Evolutionary conservation across 768 basidiomycete species (phyloP).

Genomic region (Suillus weaverae): DNA sequence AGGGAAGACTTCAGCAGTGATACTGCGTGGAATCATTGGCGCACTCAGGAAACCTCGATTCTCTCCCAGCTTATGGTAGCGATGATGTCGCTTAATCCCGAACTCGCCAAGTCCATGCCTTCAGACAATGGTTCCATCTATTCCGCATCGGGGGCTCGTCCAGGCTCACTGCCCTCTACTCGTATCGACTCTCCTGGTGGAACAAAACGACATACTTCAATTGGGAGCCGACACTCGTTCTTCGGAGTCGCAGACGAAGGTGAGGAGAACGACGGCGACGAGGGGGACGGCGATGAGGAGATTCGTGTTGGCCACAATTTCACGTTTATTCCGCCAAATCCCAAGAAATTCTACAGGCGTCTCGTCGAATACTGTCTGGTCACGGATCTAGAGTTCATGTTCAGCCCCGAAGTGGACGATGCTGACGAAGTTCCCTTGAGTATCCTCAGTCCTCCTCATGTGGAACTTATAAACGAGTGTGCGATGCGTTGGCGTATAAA

Average conservation of each 20-base stretch:
- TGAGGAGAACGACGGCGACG: constrained; percentile 33
- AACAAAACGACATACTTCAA: constrained; percentile 53
- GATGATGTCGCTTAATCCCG: constrained; percentile 85
- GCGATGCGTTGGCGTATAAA: constrained; percentile 88
- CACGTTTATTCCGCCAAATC: constrained; percentile 89
- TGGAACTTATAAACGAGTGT: constrained; percentile 85
- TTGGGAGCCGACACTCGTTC: constrained; percentile 69
- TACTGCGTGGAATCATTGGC: constrained; percentile 83
- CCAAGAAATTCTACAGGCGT: constrained; percentile 81
- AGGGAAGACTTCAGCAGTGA: constrained; percentile 85
- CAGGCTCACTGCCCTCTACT: constrained; percentile 52
- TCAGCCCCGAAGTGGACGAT: constrained; percentile 87
- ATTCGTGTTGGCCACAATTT: constrained; percentile 74
- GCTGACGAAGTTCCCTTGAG: constrained; percentile 94
- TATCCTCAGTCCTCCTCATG: constrained; percentile 77
- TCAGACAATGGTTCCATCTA: constrained; percentile 39
- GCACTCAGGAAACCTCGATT: constrained; percentile 74
- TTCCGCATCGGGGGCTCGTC: constrained; percentile 40
- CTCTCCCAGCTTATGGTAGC: constrained; percentile 86
- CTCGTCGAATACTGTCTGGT: constrained; percentile 82
- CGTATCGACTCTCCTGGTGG: constrained; percentile 27
- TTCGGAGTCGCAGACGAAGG: constrained; percentile 34
- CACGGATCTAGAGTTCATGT: constrained; percentile 86
- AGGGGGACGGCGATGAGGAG: constrained; percentile 60
- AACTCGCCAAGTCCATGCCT: constrained; percentile 77